Evolutionary conservation across 2,329 filamentous ascomycete species (phyloP).

Genomic region (Ophiostoma sp.): DNA sequence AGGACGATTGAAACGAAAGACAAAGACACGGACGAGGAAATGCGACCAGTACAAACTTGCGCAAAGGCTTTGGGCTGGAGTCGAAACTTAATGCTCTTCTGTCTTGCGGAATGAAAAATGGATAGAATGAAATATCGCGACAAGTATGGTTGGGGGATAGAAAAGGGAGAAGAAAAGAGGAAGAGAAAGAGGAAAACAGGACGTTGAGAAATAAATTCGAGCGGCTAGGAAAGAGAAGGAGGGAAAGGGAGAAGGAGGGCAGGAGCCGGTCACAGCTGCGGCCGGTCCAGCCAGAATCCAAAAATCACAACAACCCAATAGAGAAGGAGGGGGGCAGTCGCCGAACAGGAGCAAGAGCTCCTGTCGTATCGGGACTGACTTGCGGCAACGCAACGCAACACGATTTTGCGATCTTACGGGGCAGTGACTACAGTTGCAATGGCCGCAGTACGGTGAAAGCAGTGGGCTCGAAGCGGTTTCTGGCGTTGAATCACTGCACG

Average conservation of each 20-base stretch:
- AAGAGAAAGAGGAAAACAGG: not conserved
- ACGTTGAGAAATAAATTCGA: not conserved
- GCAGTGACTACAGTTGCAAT: not conserved
- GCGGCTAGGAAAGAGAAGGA: not conserved
- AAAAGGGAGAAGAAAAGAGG: too few relatives aligned
- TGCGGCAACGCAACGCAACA: not conserved
- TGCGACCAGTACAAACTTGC: not conserved
- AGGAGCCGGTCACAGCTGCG: not conserved
- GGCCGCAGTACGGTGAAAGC: not conserved
- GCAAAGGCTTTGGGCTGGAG: not conserved
- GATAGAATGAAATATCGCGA: not conserved
- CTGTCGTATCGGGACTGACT: not conserved
- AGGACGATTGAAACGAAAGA: not conserved
- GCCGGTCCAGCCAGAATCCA: not conserved
- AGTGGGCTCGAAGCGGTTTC: not conserved
- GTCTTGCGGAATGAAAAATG: not conserved
- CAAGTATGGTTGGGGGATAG: too few relatives aligned
- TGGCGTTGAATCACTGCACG: not conserved
- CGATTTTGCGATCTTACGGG: not conserved
- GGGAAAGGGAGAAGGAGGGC: not conserved
- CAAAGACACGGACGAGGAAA: not conserved
- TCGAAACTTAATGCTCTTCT: not conserved
- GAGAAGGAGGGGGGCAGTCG: slow-evolving; percentile 7
- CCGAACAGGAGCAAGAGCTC: not conserved
- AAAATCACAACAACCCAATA: slow-evolving; percentile 6